Base-by-base conservation (phyloP, 139 green algal genomes). In the Tetraselmis chui region DNA sequence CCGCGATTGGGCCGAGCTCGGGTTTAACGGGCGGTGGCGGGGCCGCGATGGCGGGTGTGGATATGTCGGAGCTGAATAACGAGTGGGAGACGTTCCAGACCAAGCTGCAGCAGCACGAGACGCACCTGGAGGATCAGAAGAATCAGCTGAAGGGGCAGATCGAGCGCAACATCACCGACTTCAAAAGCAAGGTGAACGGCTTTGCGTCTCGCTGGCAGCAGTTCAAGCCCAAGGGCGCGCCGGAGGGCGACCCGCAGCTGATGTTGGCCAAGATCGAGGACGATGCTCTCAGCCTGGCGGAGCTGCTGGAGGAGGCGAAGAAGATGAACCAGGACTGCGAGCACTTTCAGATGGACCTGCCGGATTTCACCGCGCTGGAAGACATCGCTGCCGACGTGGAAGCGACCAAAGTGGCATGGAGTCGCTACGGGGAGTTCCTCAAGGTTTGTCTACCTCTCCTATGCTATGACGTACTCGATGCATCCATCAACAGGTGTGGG, bases 61-160 rank as follows among this genome's bases (percentile, higher is more conserved):
- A 95, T 86, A 85, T 96, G 79, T 80, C 79, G 1, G 84, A 88
- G 27, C 89, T 94, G 26, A 89, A 89, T 85, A 91, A 86, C 75
- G 84, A 85, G 2, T 96, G 92, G 92, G 92, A 96, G 58, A 80
- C 80, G 29, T 94, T 95, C 84, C 91, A 89, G 25, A 86, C 84
- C 18, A 86, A 93, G 86, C 84, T 96, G 78, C 87, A 93, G 87
- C 82, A 92, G 86, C 91, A 90, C 78, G 90, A 94, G 67, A 83
- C 78, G 0, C 87, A 92, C 80, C 84, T 94, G 29, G 89, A 93
- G 83, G 85, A 91, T 78, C 89, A 94, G 81, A 90, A 93, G 85
- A 59, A 75, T 25, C 80, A 90, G 83, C 87, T 96, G 79, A 90
- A 89, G 31, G 82, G 29, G 1, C 81, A 84, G 32, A 78, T 89